Evolutionary conservation across 805 yeast species (phyloP).

Genomic region (Candida endomychidarum): DNA sequence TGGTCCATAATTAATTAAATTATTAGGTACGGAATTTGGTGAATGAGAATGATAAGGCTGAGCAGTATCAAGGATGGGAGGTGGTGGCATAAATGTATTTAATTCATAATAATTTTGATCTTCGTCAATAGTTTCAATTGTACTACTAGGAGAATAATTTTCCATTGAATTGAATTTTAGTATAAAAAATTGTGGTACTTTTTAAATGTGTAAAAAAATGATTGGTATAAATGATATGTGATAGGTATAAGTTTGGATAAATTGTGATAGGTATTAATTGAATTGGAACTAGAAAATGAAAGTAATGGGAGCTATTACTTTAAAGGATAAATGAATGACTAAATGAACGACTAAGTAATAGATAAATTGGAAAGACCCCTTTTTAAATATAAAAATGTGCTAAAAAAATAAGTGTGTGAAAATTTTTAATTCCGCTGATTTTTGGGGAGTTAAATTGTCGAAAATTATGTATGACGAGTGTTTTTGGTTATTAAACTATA

Average conservation of each 20-base stretch:
- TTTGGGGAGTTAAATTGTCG: background rate
- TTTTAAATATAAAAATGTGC: slow-evolving; percentile 1
- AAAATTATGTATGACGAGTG: slow-evolving; percentile 1
- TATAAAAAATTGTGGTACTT: background rate
- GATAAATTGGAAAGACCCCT: background rate
- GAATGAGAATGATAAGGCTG: slow-evolving; percentile 2
- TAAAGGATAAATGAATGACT: too few species aligned
- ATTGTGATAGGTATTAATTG: background rate
- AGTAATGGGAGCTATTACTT: too few species aligned
- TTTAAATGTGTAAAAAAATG: background rate
- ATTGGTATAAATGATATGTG: too few species aligned
- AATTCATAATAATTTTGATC: slow-evolving; percentile 9
- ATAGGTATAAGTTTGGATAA: too few species aligned
- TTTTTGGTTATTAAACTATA: too few species aligned
- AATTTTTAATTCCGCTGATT: slow-evolving; percentile 5
- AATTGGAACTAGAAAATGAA: too few species aligned
- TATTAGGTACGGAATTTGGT: too few species aligned
- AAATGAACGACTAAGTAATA: background rate
- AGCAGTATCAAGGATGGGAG: slow-evolving; percentile 17
- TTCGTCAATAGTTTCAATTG: slow-evolving; percentile 16
- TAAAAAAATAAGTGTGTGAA: slow-evolving; percentile 2
- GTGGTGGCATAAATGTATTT: slow-evolving; percentile 22
- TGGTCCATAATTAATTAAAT: too few species aligned
- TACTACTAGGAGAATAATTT: slow-evolving; percentile 14
- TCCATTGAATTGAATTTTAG: slow-evolving; percentile 10